These are phyloP conservation scores for Euclidium syriacum DNA, from an alignment of 345 rosid genomes.

Conservation along the genomic window DNA sequence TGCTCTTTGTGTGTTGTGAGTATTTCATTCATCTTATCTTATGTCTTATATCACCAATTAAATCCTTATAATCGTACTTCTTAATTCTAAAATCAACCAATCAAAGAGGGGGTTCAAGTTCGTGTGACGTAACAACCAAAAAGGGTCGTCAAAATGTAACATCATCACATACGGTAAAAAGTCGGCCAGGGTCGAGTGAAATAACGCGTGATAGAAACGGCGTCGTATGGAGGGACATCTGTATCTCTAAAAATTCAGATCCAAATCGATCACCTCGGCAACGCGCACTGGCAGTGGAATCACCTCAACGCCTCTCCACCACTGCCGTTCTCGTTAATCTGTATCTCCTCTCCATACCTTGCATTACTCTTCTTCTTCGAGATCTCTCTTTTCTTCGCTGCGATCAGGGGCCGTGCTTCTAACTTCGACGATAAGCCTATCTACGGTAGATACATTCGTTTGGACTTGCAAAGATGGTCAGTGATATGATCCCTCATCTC, in stretches of 20 bases:
- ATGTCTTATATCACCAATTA: neutral
- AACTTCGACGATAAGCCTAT: slow-evolving; percentile 4
- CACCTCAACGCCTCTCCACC: neutral
- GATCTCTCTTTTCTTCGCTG: neutral
- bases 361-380: neutral
- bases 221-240: neutral
- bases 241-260: neutral
- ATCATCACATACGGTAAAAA: no score
- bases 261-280: neutral
- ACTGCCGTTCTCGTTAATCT: neutral
- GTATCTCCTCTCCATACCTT: neutral
- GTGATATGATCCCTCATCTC: slow-evolving; percentile 18
- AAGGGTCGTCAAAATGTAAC: no score
- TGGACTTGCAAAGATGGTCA: slow-evolving; percentile 26
- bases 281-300: neutral
- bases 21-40: neutral
- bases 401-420: neutral
- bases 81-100: no score
- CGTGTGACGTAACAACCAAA: no score
- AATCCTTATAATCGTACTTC: no score
- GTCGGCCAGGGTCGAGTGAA: neutral
- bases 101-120: no score
- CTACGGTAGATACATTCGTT: neutral
- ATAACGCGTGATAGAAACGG: neutral
- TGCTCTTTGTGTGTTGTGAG: slow-evolving; percentile 1